A percentile compares a stretch with the other conserved stretches of the same genome.
Conservation (phyloP, 2,329 filamentous ascomycete species). For the Pseudogymnoascus destructans region DNA sequence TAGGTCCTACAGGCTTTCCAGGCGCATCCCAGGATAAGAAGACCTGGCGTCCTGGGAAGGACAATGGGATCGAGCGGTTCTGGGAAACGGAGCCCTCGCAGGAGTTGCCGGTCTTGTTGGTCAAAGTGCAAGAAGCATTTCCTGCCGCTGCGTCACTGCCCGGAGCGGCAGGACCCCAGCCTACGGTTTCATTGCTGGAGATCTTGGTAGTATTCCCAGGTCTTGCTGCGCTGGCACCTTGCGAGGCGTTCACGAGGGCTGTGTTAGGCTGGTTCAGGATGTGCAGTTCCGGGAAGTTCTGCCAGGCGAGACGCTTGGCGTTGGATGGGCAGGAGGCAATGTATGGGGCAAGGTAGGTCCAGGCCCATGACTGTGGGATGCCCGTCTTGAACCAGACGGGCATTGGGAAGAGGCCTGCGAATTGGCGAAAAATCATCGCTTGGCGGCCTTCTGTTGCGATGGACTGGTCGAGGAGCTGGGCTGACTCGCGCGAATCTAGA, state of each 20-base stretch:
- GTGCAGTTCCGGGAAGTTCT: conserved; percentile 65
- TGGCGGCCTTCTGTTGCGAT: conserved; percentile 71
- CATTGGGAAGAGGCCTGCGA: conserved; percentile 67
- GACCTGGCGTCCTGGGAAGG: conserved; percentile 60
- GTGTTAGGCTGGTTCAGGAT: conserved; percentile 69
- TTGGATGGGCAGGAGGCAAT: conserved; percentile 63
- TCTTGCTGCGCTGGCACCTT: neutral
- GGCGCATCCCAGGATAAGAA: conserved; percentile 61
- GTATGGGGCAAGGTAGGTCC: conserved; percentile 70
- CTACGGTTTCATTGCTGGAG: conserved; percentile 49
- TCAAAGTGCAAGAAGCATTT: conserved; percentile 43
- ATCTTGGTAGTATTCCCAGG: conserved; percentile 32
- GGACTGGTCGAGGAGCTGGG: conserved; percentile 58
- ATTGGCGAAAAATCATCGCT: conserved; percentile 75
- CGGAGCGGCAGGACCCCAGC: conserved; percentile 33
- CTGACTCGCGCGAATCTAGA: conserved; percentile 62
- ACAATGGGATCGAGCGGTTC: conserved; percentile 58
- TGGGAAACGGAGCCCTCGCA: conserved; percentile 53
- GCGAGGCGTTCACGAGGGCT: conserved; percentile 44
- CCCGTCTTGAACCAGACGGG: conserved; percentile 71
- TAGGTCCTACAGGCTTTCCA: conserved; percentile 57
- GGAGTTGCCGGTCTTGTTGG: conserved; percentile 38
- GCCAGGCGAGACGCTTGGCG: conserved; percentile 66
- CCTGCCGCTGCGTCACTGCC: conserved; percentile 28
- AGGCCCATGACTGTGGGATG: conserved; percentile 73